Conservation (phyloP, 2,329 filamentous ascomycete species). For the Neonectria neomacrospora region DNA sequence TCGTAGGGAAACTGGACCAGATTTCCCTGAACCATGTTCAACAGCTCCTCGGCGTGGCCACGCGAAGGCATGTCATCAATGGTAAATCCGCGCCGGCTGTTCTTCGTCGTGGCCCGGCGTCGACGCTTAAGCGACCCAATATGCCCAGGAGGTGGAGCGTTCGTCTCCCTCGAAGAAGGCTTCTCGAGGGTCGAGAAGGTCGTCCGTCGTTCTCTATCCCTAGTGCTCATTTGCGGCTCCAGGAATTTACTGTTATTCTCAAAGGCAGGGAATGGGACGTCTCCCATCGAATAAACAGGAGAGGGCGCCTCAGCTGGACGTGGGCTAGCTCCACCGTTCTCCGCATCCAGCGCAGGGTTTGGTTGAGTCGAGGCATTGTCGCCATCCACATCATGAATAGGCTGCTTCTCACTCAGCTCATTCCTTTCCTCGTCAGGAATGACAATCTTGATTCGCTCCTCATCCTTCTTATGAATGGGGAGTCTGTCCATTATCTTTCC, state of each 20-base stretch:
- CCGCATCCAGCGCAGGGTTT: conserved; percentile 39
- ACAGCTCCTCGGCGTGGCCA: conserved; percentile 82
- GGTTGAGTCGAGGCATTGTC: conserved; percentile 27
- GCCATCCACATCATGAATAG: conserved; percentile 42
- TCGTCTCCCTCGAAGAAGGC: conserved; percentile 53
- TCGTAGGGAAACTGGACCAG: conserved; percentile 95
- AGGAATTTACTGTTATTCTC: conserved; percentile 52
- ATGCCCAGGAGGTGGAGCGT: conserved; percentile 46
- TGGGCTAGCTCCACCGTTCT: conserved; percentile 38
- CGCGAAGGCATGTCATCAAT: conserved; percentile 81
- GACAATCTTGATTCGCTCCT: conserved; percentile 48
- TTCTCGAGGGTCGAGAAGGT: conserved; percentile 68
- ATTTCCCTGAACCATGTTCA: conserved; percentile 86
- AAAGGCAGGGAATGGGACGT: conserved; percentile 60
- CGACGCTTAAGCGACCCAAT: conserved; percentile 68
- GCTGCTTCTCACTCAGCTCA: conserved; percentile 56
- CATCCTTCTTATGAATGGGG: conserved; percentile 32
- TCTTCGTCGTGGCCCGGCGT: conserved; percentile 76
- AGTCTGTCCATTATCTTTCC: conserved; percentile 47
- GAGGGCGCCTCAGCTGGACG: conserved; percentile 52
- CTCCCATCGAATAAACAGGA: conserved; percentile 55
- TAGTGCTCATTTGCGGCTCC: conserved; percentile 51
- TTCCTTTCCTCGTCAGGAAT: conserved; percentile 46
- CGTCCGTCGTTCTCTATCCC: conserved; percentile 61
- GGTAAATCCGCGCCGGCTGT: conserved; percentile 71